Percentiles rank a stretch among this genome's conserved stretches.
These are phyloP conservation scores for Cicer cuneatum DNA, from an alignment of 306 rosid species.

Conservation along the genomic window DNA sequence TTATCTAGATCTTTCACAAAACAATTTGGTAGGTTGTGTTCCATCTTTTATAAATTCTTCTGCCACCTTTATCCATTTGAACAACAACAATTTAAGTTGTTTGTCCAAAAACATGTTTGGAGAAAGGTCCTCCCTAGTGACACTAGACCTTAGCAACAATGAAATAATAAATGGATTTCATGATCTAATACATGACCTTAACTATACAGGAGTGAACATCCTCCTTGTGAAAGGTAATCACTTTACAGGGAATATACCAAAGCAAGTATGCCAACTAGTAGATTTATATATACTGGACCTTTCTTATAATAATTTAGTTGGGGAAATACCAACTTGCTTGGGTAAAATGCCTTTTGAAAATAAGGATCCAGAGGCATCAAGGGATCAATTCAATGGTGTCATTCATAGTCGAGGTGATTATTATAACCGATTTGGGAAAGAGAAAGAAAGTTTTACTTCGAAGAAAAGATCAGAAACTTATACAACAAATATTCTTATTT, in stretches of 20 bases:
- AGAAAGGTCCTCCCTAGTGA: not conserved
- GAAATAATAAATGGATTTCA: constrained; percentile 1
- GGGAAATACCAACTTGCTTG: constrained; percentile 28
- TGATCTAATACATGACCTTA: constrained; percentile 4
- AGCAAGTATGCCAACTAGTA: constrained; percentile 3
- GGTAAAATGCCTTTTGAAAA: constrained; percentile 28
- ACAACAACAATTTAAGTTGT: constrained; percentile 7
- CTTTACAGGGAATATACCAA: constrained; percentile 11
- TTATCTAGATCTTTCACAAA: constrained; percentile 16
- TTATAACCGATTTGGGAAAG: not conserved
- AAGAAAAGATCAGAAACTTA: not conserved
- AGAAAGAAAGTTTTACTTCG: not conserved
- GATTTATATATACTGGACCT: not conserved
- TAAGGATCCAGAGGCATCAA: not conserved
- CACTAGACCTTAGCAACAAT: constrained; percentile 35
- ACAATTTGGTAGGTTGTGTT: not conserved
- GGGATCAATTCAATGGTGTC: not conserved
- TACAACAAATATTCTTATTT: not conserved
- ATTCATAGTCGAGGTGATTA: too few species aligned
- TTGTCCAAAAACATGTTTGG: constrained; percentile 27
- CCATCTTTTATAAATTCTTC: constrained; percentile 9
- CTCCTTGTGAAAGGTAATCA: constrained; percentile 27
- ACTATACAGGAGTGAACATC: not conserved
- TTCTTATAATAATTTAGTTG: not conserved
- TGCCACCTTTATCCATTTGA: not conserved